These are phyloP conservation scores for Carex parvula DNA, from an alignment of 176 grass and related monocot species.

Conservation along the genomic window DNA sequence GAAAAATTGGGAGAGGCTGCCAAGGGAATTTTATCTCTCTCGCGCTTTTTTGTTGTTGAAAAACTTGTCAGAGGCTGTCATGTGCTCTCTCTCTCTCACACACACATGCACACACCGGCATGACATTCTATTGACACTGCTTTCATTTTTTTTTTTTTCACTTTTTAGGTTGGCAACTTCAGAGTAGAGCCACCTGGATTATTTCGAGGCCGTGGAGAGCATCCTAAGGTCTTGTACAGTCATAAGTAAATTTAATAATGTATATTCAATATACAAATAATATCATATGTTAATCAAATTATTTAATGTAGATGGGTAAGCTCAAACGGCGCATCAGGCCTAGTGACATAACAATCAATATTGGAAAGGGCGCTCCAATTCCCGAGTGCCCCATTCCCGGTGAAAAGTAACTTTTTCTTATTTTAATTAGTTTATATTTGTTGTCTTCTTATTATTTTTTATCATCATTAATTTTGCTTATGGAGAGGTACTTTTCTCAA, in stretches of 20 bases:
- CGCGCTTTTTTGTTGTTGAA: too few relatives aligned
- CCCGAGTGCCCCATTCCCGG: conserved; percentile 91
- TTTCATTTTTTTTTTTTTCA: conserved; percentile 13
- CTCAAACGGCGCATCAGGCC: conserved; percentile 75
- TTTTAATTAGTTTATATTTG: too few relatives aligned
- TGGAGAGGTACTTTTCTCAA: not conserved
- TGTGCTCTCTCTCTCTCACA: too few relatives aligned
- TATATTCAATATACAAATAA: not conserved
- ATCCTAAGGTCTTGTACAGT: conserved; percentile 68
- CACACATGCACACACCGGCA: not conserved
- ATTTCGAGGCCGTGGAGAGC: conserved; percentile 97
- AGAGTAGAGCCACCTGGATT: conserved; percentile 96
- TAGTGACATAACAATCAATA: conserved; percentile 96
- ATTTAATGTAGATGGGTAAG: conserved; percentile 83
- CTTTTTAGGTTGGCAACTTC: conserved; percentile 91
- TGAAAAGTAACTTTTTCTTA: conserved; percentile 54
- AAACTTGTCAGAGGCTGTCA: too few relatives aligned
- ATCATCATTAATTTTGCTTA: conserved; percentile 5
- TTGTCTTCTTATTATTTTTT: not conserved
- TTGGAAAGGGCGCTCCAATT: conserved; percentile 45
- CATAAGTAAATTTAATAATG: not conserved
- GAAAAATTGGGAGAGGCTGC: too few relatives aligned
- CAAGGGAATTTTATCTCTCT: too few relatives aligned
- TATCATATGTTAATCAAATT: not conserved
- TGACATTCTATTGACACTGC: conserved; percentile 8